Percentiles rank a stretch among this genome's conserved stretches.
Conservation (phyloP, 192 early-diverging fungal species). For the Linnemannia zychae region DNA sequence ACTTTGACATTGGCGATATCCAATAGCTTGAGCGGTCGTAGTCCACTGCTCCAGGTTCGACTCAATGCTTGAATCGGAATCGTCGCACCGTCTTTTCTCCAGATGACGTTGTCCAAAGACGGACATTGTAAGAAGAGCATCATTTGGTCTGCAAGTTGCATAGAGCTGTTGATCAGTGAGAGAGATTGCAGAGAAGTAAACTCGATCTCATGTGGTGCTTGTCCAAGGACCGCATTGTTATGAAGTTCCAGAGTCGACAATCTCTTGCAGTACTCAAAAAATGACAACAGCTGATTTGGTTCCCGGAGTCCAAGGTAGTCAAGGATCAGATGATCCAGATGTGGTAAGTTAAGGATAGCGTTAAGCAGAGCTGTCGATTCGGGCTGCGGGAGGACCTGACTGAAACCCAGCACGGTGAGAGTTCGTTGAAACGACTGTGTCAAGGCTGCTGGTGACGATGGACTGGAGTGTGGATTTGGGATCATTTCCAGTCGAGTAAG, state of each 20-base stretch:
- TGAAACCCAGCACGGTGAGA: not conserved
- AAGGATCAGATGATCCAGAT: slow-evolving; percentile 38
- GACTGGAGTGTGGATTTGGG: not conserved
- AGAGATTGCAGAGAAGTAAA: slow-evolving; percentile 19
- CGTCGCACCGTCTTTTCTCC: slow-evolving; percentile 9
- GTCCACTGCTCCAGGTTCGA: not conserved
- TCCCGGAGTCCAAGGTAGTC: slow-evolving; percentile 12
- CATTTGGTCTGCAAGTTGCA: slow-evolving; percentile 14
- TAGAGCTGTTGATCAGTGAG: slow-evolving; percentile 14
- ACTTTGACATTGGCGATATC: slow-evolving; percentile 14
- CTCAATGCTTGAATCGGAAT: not conserved
- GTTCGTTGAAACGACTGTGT: not conserved
- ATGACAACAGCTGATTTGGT: not conserved
- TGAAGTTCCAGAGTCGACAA: slow-evolving; percentile 30
- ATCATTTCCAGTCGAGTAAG: slow-evolving; percentile 24
- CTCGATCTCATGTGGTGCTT: not conserved
- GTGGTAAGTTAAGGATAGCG: slow-evolving; percentile 21
- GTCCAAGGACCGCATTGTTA: slow-evolving; percentile 14
- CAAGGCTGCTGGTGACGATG: not conserved
- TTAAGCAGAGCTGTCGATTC: not conserved
- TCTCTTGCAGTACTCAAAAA: slow-evolving; percentile 31
- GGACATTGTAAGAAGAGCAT: slow-evolving; percentile 12
- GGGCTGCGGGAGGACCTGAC: not conserved
- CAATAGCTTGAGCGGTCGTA: slow-evolving; percentile 17
- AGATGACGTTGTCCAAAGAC: slow-evolving; percentile 23